phyloP scores from a whole-genome alignment of 768 basidiomycete species.

The Lentinula lateritia region DNA sequence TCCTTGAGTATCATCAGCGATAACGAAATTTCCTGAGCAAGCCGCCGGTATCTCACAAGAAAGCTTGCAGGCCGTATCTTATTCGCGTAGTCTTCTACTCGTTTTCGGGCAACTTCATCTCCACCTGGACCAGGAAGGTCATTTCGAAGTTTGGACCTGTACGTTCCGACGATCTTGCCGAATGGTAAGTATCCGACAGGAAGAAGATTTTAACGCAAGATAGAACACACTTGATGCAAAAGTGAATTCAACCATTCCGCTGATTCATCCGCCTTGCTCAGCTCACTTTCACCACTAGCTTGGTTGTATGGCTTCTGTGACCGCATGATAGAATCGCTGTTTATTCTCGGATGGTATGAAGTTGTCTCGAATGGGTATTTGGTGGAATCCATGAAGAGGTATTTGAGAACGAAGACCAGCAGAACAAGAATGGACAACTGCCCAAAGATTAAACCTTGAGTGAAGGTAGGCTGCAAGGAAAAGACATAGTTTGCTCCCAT shows the following conservation, averaged over 20 bases:
- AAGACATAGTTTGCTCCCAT: constrained; percentile 60
- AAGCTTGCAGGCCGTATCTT: constrained; percentile 64
- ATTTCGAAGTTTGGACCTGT: constrained; percentile 72
- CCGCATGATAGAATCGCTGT: constrained; percentile 38
- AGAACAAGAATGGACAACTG: constrained; percentile 84
- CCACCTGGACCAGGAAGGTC: constrained; percentile 68
- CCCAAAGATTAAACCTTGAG: constrained; percentile 89
- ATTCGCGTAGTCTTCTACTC: constrained; percentile 80
- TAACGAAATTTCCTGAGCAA: not conserved
- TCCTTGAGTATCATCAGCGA: constrained; percentile 47
- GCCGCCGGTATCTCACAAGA: constrained; percentile 39
- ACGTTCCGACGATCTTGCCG: constrained; percentile 63
- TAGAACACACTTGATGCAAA: constrained; percentile 56
- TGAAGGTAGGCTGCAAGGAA: constrained; percentile 84
- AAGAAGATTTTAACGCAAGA: not conserved
- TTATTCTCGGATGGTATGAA: constrained; percentile 55
- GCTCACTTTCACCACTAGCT: constrained; percentile 17
- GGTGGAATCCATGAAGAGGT: constrained; percentile 87
- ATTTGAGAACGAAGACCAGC: constrained; percentile 79
- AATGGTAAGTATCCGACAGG: constrained; percentile 5
- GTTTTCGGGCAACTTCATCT: constrained; percentile 75
- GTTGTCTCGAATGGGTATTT: constrained; percentile 49
- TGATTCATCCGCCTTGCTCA: constrained; percentile 48
- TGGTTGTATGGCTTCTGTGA: constrained; percentile 23
- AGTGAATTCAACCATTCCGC: constrained; percentile 91